Evolutionary conservation across 345 rosid species (phyloP), one percentile per base, ranked within the genome.

Genomic region (Eucalyptus decipiens): DNA sequence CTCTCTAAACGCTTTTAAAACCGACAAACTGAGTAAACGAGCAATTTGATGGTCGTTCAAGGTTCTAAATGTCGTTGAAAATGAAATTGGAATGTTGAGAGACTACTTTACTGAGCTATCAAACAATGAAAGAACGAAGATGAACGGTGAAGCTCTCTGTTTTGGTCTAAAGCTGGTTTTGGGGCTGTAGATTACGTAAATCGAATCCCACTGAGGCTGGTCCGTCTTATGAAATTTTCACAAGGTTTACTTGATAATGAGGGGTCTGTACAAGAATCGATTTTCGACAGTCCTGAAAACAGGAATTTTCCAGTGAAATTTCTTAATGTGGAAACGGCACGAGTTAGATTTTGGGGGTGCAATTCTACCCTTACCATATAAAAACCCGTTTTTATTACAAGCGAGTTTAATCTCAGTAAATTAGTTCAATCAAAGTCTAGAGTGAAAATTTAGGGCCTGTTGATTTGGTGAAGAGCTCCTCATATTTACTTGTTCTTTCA

Each of bases 161-260:
- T 52, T 52, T 52, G 58, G 58, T 52, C 26, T 4, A 52, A 52
- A 52, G 58, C 58, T 52, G 58, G 58, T 21, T 52, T 52, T 0
- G 58, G 58, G 58, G 5, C 9, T 0, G 58, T 21, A 4, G 58
- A 0, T 8, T 0, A 52, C 26, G 11, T 52, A 21, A 52, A 52
- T 21, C 58, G 10, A 52, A 52, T 52, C 0, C 26, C 26, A 52
- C 26, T 52, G 5, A 52, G 58, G 58, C 26, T 8, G 26, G 26
- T 52, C 26, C 58, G 26, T 52, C 69, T 28, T 5, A 60, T 28
- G 32, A 60, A 60, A 12, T 60, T 28, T 0, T 60, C 67, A 60
- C 32, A 26, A 12, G 8, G 67, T 60, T 60, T 28, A 60, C 69
- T 62, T 62, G 32, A 62, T 62, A 62, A 28, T 62, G 32, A 60